Evolutionary conservation across 2,329 filamentous ascomycete genomes (phyloP), one percentile per base, ranked within the genome.

Genomic region (Cladobotryum mycophilum): DNA sequence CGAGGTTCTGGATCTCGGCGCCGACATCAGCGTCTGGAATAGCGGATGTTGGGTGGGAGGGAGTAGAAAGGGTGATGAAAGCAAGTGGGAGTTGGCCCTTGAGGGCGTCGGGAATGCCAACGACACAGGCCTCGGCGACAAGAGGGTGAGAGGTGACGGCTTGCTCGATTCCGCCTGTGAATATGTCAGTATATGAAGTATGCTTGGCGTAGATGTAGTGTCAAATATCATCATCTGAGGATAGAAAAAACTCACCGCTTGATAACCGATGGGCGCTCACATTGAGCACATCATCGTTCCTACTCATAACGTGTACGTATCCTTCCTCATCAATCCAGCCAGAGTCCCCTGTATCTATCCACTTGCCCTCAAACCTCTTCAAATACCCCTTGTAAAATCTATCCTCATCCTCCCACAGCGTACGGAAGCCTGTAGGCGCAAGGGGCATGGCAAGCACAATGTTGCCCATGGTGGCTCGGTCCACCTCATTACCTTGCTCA

Each of bases 71-170:
- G 0, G 77, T 85, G 58, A 96, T 76, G 65, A 96, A 96, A 9
- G 90, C 91, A 62, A 97, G 95, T 0, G 92, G 91, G 5, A 96
- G 78, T 60, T 95, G 89, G 15, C 91, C 92, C 66, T 97, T 97
- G 41, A 96, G 74, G 0, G 81, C 68, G 62, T 96, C 91, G 0
- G 91, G 90, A 51, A 96, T 85, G 40, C 87, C 86, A 25, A 97
- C 84, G 1, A 96, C 88, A 59, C 88, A 90, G 48, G 86, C 87
- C 73, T 96, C 91, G 30, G 86, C 86, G 47, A 96, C 82, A 3
- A 75, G 73, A 0, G 87, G 83, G 63, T 96, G 89, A 1, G 84
- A 84, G 12, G 89, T 85, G 54, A 96, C 87, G 48, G 88, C 91
- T 74, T 96, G 89, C 70, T 96, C 91, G 65, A 96, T 93, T 34